phyloP scores from a whole-genome alignment of 2,329 filamentous ascomycete genomes.

The Mycosphaerelloides madeirae region DNA sequence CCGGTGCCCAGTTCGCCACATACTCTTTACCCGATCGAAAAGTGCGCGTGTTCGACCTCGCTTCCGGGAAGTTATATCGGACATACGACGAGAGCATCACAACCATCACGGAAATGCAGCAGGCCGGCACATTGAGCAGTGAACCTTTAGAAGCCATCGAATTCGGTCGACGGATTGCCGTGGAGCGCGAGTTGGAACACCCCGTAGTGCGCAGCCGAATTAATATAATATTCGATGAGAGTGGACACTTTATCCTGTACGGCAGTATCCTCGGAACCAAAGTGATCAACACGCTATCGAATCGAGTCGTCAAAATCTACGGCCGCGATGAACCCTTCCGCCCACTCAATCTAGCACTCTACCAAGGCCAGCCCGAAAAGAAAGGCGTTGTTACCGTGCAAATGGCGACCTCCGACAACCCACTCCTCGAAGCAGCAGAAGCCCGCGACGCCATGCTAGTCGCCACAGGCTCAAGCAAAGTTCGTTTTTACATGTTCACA shows the following conservation, averaged over 20 bases:
- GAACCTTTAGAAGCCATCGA: conserved; percentile 84
- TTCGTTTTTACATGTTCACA: conserved; percentile 97
- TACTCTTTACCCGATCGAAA: conserved; percentile 92
- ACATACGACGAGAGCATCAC: conserved; percentile 93
- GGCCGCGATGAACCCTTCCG: conserved; percentile 86
- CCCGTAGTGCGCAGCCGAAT: conserved; percentile 62
- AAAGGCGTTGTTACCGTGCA: conserved; percentile 90
- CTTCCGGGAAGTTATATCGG: conserved; percentile 77
- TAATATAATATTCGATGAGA: conserved; percentile 94
- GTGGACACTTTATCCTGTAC: conserved; percentile 89
- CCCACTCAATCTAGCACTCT: conserved; percentile 75
- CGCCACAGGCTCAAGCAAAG: conserved; percentile 76
- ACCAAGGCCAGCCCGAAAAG: conserved; percentile 92
- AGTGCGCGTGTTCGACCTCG: conserved; percentile 89
- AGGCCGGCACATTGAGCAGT: conserved; percentile 71
- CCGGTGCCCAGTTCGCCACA: conserved; percentile 78
- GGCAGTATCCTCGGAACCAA: conserved; percentile 90
- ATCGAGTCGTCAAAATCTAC: conserved; percentile 84
- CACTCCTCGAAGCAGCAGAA: conserved; percentile 87
- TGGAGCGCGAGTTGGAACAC: conserved; percentile 80
- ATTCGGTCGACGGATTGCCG: conserved; percentile 80
- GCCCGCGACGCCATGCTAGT: conserved; percentile 84
- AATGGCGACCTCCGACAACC: conserved; percentile 94
- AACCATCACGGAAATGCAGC: conserved; percentile 90
- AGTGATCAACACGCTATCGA: conserved; percentile 92